Percentiles rank a stretch among this genome's conserved stretches.
Evolutionary conservation across 495 filamentous ascomycete genomes (phyloP).

Genomic region (Podospora comata): DNA sequence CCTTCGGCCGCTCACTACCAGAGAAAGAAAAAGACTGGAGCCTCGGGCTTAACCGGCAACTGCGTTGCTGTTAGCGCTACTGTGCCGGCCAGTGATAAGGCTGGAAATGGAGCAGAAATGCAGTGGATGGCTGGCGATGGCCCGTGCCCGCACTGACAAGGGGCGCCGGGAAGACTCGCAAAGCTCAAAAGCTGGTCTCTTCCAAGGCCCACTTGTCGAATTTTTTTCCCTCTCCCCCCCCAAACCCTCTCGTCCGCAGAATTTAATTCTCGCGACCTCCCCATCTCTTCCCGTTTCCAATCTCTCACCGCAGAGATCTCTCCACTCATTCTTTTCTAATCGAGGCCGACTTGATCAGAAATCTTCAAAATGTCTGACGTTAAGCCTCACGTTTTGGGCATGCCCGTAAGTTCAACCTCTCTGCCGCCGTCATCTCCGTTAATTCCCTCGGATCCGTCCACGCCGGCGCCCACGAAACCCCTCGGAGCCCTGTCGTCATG

Average conservation of each 20-base stretch:
- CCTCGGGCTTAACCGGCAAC: conserved; percentile 38
- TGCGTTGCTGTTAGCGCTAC: conserved; percentile 25
- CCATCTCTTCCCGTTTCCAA: conserved; percentile 33
- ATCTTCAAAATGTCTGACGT: conserved; percentile 61
- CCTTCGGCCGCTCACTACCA: conserved; percentile 16
- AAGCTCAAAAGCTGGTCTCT: conserved; percentile 35
- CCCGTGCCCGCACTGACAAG: conserved; percentile 32
- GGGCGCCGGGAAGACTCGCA: conserved; percentile 38
- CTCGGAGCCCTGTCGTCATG: conserved; percentile 13
- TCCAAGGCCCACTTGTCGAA: conserved; percentile 27
- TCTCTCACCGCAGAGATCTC: conserved; percentile 39
- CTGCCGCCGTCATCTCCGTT: conserved; percentile 36
- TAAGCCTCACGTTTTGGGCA: conserved; percentile 66
- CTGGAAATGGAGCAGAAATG: conserved; percentile 12
- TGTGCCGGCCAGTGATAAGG: conserved; percentile 14
- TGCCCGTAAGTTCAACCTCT: conserved; percentile 63
- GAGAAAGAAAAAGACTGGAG: conserved; percentile 21
- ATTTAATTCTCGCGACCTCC: conserved; percentile 45
- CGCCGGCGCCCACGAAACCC: background rate
- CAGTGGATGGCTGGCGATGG: conserved; percentile 26
- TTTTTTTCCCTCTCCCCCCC: conserved; percentile 34
- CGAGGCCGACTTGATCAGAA: conserved; percentile 46
- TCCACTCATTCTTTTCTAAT: conserved; percentile 47
- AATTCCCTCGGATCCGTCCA: conserved; percentile 35
- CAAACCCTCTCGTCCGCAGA: conserved; percentile 37